phyloP scores from a whole-genome alignment of 176 grass and related monocot genomes.

The Otatea glauca region DNA sequence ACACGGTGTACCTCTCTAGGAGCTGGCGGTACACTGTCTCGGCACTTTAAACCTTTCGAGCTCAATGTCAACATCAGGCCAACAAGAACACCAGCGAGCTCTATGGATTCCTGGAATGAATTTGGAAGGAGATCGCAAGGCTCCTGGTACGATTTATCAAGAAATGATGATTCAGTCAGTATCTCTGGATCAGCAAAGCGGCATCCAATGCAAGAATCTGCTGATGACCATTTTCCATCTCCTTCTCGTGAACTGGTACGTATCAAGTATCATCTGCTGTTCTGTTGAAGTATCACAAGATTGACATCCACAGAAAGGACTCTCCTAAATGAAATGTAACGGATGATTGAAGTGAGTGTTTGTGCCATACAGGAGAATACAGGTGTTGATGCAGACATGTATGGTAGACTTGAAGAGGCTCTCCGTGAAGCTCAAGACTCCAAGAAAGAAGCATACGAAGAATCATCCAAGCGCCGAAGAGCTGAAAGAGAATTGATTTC shows the following conservation, averaged over 20 bases:
- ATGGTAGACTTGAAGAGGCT: constrained; percentile 63
- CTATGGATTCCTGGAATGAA: constrained; percentile 47
- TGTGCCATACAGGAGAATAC: constrained; percentile 42
- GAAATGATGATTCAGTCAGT: constrained; percentile 40
- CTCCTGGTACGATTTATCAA: constrained; percentile 39
- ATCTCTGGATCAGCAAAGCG: constrained; percentile 30
- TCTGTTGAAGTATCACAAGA: background rate
- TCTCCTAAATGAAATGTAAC: background rate
- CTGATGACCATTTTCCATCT: constrained; percentile 28
- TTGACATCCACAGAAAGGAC: background rate
- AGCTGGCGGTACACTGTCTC: constrained; percentile 11
- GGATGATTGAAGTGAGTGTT: constrained; percentile 22
- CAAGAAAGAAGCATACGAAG: constrained; percentile 74
- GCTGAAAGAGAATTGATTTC: constrained; percentile 60
- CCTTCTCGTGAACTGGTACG: constrained; percentile 45
- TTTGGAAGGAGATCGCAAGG: constrained; percentile 26
- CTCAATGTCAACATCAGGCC: background rate
- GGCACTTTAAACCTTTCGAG: constrained; percentile 22
- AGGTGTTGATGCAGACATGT: constrained; percentile 53
- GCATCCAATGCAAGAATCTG: constrained; percentile 33
- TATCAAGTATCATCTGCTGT: constrained; percentile 16
- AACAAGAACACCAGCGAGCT: background rate
- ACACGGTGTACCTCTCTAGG: constrained; percentile 15
- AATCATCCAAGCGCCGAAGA: constrained; percentile 61
- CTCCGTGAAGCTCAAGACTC: constrained; percentile 56